Evolutionary conservation across 2,329 filamentous ascomycete genomes (phyloP).

Genomic region (Hypoxylon sp.): DNA sequence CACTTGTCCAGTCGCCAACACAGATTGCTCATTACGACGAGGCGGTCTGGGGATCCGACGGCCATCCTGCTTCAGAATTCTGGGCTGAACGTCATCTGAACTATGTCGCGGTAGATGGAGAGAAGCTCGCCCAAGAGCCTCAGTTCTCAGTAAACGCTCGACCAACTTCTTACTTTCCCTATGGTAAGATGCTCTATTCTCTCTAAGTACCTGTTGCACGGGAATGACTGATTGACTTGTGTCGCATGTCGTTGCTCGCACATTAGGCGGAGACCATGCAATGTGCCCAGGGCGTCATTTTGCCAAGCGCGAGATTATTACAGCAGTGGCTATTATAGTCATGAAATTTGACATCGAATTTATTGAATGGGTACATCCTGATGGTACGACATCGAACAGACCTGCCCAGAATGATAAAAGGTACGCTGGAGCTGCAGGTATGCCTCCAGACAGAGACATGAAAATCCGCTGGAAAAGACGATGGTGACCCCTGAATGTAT

Average conservation of each 20-base stretch:
- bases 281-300: conserved; percentile 58
- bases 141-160: conserved; percentile 22
- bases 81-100: conserved; percentile 32
- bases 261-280: background rate
- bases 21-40: conserved; percentile 40
- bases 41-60: conserved; percentile 34
- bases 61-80: conserved; percentile 37
- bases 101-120: background rate
- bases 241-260: background rate
- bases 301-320: conserved; percentile 59
- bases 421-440: conserved; percentile 23
- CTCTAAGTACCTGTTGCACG: too few species aligned
- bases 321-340: conserved; percentile 53
- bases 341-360: conserved; percentile 55
- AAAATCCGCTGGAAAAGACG: conserved; percentile 29
- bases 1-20: conserved; percentile 41
- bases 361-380: conserved; percentile 35
- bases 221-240: background rate
- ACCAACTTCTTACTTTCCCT: conserved; percentile 29
- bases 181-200: conserved; percentile 39
- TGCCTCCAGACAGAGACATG: conserved; percentile 45
- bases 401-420: conserved; percentile 28
- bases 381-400: conserved; percentile 32
- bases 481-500: background rate
- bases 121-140: background rate